Evolutionary conservation across 2,329 filamentous ascomycete species (phyloP).

Genomic region (Fusarium ambrosium): DNA sequence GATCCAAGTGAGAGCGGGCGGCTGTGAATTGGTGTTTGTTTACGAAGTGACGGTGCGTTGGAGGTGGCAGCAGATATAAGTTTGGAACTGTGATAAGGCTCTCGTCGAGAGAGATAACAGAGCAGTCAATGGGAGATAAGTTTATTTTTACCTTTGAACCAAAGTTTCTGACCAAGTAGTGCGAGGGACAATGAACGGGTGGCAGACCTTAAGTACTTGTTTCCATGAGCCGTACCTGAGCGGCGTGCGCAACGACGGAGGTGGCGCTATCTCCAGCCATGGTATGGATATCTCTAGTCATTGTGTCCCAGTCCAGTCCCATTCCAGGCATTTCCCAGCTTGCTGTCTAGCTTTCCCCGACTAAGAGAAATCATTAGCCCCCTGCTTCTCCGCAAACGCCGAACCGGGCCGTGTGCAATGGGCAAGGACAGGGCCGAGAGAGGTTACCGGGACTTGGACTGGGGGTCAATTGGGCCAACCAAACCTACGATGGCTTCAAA

Average conservation of each 20-base stretch:
- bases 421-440: constrained; percentile 26
- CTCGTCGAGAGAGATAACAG: constrained; percentile 4
- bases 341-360: background rate
- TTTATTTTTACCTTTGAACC: constrained; percentile 31
- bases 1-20: constrained; percentile 34
- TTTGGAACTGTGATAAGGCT: background rate
- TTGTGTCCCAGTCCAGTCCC: constrained; percentile 29
- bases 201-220: constrained; percentile 37
- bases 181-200: constrained; percentile 19
- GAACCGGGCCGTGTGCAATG: constrained; percentile 26
- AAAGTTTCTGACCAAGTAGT: background rate
- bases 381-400: constrained; percentile 34
- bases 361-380: constrained; percentile 12
- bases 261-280: constrained; percentile 41
- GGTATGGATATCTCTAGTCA: constrained; percentile 14
- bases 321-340: constrained; percentile 37
- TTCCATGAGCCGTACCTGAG: constrained; percentile 19
- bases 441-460: constrained; percentile 11
- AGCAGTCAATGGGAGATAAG: constrained; percentile 35
- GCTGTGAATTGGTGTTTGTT: constrained; percentile 19
- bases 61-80: background rate
- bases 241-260: constrained; percentile 31
- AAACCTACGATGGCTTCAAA: constrained; percentile 18
- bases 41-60: constrained; percentile 14
- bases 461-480: background rate